These are phyloP conservation scores for Alternaria triticina DNA, from an alignment of 2,329 filamentous ascomycete species.

Conservation along the genomic window DNA sequence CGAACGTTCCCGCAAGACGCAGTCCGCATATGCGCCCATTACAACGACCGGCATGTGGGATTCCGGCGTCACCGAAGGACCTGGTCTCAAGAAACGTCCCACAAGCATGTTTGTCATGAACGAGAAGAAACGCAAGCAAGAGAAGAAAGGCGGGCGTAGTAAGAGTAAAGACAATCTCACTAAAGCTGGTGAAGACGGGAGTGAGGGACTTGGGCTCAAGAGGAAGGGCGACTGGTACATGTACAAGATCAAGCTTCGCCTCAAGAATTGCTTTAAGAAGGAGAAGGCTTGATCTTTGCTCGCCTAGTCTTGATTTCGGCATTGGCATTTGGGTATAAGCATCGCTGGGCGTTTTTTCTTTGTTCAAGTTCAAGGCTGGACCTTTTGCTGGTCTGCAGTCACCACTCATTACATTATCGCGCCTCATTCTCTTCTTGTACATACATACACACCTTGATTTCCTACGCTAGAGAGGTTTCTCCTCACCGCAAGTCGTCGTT, in stretches of 20 bases:
- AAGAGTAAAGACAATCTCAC: conserved; percentile 35
- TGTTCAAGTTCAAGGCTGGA: neutral
- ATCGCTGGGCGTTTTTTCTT: neutral
- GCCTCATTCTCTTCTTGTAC: neutral
- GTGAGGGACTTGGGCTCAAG: conserved; percentile 8
- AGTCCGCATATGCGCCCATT: conserved; percentile 42
- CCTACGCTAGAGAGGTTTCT: neutral
- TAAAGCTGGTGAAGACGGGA: conserved; percentile 20
- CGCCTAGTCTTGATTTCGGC: neutral
- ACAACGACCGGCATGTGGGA: conserved; percentile 47
- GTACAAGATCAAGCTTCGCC: conserved; percentile 20
- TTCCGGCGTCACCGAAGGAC: conserved; percentile 38
- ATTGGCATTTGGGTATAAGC: neutral
- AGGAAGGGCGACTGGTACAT: conserved; percentile 21
- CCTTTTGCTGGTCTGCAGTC: neutral
- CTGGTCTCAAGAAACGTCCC: conserved; percentile 35
- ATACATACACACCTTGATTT: neutral
- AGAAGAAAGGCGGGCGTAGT: conserved; percentile 33
- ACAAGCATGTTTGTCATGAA: conserved; percentile 45
- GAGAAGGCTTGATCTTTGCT: conserved; percentile 9
- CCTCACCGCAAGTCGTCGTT: neutral
- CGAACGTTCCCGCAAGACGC: conserved; percentile 31
- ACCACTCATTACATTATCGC: neutral
- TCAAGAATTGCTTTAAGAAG: conserved; percentile 17
- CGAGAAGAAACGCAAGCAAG: conserved; percentile 40